Percentiles rank a stretch among this genome's conserved stretches.
These are phyloP conservation scores for Colletotrichum sp. DNA, from an alignment of 2,329 filamentous ascomycete genomes.

Conservation along the genomic window DNA sequence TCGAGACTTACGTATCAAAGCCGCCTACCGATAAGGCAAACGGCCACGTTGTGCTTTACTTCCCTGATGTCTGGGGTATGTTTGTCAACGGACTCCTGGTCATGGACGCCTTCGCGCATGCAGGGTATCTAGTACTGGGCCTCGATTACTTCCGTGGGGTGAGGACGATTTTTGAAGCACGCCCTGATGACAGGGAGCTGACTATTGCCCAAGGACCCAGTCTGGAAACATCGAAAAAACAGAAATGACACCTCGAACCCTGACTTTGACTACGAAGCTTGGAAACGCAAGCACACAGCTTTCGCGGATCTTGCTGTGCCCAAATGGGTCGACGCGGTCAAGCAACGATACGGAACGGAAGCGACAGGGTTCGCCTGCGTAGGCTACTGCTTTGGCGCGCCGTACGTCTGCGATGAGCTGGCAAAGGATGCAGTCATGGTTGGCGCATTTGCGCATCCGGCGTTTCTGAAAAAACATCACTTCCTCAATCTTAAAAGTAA, in stretches of 20 bases:
- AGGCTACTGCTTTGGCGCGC: slow-evolving; percentile 46
- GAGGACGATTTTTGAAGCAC: neutral
- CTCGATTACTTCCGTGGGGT: neutral
- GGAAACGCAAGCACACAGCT: slow-evolving; percentile 47
- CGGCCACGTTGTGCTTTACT: neutral
- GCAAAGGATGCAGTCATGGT: neutral
- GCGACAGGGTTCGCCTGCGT: slow-evolving; percentile 42
- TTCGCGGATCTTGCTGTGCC: slow-evolving; percentile 49
- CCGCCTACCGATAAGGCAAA: neutral
- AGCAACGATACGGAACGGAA: slow-evolving; percentile 35
- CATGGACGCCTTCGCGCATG: neutral
- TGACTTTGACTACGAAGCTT: slow-evolving; percentile 52
- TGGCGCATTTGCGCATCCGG: neutral
- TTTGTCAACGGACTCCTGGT: neutral
- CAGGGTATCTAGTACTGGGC: neutral
- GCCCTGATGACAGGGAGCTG: neutral
- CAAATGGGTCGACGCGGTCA: slow-evolving; percentile 45
- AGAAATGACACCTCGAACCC: slow-evolving; percentile 34
- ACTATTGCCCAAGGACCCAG: slow-evolving; percentile 37
- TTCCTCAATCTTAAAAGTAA: neutral
- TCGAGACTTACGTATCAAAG: neutral
- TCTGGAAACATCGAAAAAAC: slow-evolving; percentile 43
- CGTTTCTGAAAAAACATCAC: neutral
- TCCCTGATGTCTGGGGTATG: neutral
- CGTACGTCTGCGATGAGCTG: slow-evolving; percentile 43